Conservation (phyloP, 75 land plant genomes). For the Azolla pinnata region DNA sequence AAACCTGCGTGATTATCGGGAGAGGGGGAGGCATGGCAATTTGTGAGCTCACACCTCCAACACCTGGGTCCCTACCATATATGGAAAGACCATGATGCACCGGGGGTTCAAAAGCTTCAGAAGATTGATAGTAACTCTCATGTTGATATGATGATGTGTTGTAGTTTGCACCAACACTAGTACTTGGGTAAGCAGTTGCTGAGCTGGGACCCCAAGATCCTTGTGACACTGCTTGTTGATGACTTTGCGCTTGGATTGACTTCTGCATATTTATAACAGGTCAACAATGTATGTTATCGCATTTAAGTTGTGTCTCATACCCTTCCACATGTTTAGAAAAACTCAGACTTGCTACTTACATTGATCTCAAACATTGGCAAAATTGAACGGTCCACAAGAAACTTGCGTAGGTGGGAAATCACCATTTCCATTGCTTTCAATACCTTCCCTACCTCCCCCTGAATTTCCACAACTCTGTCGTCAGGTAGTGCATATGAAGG, state of each 20-base stretch:
- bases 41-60: background rate
- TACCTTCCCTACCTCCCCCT: conserved; percentile 72
- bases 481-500: conserved; percentile 65
- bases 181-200: background rate
- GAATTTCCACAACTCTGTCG: conserved; percentile 82
- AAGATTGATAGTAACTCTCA: background rate
- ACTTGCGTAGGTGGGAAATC: conserved; percentile 71
- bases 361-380: conserved; percentile 71
- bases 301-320: background rate
- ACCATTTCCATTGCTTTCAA: conserved; percentile 66
- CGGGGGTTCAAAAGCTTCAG: background rate
- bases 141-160: background rate
- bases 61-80: conserved; percentile 24
- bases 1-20: conserved; percentile 29
- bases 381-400: conserved; percentile 76
- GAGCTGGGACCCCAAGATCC: background rate
- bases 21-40: conserved; percentile 21
- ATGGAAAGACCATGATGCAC: conserved; percentile 22
- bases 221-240: background rate
- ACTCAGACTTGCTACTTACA: conserved; percentile 34
- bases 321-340: background rate
- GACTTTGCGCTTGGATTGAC: background rate
- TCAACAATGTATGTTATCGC: background rate
- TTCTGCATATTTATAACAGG: background rate
- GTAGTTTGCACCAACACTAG: background rate